Base-by-base conservation (phyloP, 148 eudicot species). In the Linanthus parryae region DNA sequence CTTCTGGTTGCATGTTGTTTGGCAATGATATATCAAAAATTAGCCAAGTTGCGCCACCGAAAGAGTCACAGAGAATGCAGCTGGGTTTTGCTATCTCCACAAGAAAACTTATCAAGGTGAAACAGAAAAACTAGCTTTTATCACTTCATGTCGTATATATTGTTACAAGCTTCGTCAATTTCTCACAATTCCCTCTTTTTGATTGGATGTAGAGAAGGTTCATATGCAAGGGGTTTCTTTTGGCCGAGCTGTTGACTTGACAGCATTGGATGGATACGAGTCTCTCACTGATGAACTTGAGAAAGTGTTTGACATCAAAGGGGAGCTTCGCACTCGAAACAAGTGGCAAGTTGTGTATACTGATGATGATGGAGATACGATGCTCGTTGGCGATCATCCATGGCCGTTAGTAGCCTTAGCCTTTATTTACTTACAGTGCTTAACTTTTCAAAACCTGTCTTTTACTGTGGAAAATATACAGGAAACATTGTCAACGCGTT, bases 351-450 rank as follows among this genome's bases (percentile, higher is more conserved):
- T 84, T 54, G 81, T 86, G 56, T 91, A 74, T 55, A 77, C 90
- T 4, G 95, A 91, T 59, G 88, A 86, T 46, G 98, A 91, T 57
- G 98, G 90, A 25, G 98, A 91, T 59, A 86, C 71, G 89, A 91
- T 91, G 98, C 94, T 91, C 14, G 69, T 83, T 43, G 98, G 95
- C 17, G 95, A 87, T 62, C 76, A 91, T 65, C 95, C 94, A 3
- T 91, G 98, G 98, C 67, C 24, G 95, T 91, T 73, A 91, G 97
- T 85, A 52, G n/a, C n/a, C n/a, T n/a, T n/a, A n/a, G n/a, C n/a
- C n/a, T n/a, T n/a, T n/a, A n/a, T n/a, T n/a, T n/a, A n/a, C n/a
- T n/a, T n/a, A n/a, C n/a, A n/a, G n/a, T n/a, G n/a, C n/a, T n/a
- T n/a, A n/a, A n/a, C n/a, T n/a, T n/a, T n/a, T n/a, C n/a, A n/a